Percentiles rank a stretch among this genome's conserved stretches.
Conservation (phyloP, 345 rosid genomes). For the Citropsis articulata region DNA sequence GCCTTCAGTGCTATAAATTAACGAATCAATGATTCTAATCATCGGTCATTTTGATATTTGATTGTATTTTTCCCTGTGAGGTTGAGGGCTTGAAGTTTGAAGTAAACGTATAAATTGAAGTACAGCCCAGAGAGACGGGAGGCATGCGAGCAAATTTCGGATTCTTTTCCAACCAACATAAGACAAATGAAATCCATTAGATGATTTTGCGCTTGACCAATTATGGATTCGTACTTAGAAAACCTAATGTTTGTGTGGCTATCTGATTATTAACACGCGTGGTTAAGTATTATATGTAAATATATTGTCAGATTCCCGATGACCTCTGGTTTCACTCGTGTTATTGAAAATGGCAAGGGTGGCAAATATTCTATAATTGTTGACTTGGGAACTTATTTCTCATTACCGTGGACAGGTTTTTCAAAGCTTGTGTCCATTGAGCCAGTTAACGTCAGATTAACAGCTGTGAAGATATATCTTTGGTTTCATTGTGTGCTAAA, state of each 20-base stretch:
- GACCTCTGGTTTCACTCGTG: background rate
- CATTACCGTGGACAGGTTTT: background rate
- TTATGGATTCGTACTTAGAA: background rate
- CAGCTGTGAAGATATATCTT: background rate
- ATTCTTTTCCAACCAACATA: background rate
- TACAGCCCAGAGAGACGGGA: background rate
- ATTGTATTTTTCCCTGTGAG: background rate
- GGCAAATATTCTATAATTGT: background rate
- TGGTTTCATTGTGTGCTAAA: background rate
- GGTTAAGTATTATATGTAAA: background rate
- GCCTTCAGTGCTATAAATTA: background rate
- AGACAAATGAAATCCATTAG: background rate
- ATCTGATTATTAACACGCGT: conserved; percentile 8
- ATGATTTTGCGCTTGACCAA: conserved; percentile 11
- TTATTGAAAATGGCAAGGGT: background rate
- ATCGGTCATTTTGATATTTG: background rate
- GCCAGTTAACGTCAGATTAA: background rate
- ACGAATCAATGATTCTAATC: background rate
- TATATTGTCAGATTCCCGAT: background rate
- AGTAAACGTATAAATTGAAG: background rate
- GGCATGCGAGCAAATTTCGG: conserved; percentile 2
- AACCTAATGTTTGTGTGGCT: background rate
- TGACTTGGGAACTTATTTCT: background rate
- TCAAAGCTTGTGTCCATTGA: background rate
- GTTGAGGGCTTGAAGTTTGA: background rate